phyloP scores from a whole-genome alignment of 192 early-diverging fungal genomes.

The Backusella tuberculispora region DNA sequence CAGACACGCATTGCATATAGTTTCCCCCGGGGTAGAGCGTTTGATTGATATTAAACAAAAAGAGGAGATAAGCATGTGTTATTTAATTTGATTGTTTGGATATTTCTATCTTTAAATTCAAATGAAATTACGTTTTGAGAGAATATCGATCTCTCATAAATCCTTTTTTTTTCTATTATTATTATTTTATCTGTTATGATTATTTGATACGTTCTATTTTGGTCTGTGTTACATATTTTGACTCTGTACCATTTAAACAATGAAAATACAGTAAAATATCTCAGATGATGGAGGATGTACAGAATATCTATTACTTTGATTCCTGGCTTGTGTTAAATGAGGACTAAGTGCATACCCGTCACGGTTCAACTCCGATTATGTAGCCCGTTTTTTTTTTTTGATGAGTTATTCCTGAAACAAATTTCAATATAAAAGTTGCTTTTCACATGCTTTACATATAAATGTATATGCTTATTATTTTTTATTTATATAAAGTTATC shows the following conservation, averaged over 20 bases:
- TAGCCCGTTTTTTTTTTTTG: neutral
- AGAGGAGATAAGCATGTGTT: neutral
- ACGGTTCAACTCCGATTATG: neutral
- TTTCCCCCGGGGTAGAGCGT: neutral
- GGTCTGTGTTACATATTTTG: slow-evolving; percentile 16
- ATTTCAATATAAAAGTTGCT: slow-evolving; percentile 3
- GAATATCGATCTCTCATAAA: neutral
- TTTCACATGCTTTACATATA: neutral
- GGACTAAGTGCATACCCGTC: neutral
- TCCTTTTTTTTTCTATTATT: neutral
- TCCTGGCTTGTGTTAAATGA: slow-evolving; percentile 4
- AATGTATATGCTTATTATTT: neutral
- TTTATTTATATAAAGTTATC: neutral
- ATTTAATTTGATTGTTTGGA: slow-evolving; percentile 4
- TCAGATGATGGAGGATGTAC: slow-evolving; percentile 6
- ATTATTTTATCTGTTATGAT: neutral
- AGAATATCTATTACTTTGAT: slow-evolving; percentile 1
- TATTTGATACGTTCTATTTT: slow-evolving; percentile 7
- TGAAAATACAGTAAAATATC: slow-evolving; percentile 13
- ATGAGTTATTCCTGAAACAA: neutral
- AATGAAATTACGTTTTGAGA: neutral
- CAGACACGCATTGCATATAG: slow-evolving; percentile 24
- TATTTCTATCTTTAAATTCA: neutral
- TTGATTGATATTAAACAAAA: neutral
- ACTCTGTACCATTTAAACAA: slow-evolving; percentile 12